Base-by-base conservation (phyloP, 2,329 filamentous ascomycete genomes). In the Ophiostoma ips region DNA sequence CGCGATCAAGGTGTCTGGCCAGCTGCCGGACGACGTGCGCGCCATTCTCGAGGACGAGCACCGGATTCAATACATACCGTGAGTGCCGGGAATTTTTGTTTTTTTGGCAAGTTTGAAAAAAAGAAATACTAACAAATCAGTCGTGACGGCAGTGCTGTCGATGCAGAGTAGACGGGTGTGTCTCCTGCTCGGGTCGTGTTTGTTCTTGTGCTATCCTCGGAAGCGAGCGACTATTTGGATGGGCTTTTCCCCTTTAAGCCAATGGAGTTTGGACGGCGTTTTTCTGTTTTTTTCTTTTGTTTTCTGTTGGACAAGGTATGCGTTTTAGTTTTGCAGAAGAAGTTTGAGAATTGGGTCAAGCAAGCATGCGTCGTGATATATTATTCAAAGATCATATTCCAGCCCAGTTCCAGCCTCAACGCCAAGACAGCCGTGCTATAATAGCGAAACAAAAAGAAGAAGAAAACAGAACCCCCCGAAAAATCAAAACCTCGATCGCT, bases 1-100 rank as follows among this genome's bases (percentile, higher is more conserved):
- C 68, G 92, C 92, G 16, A 85, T 88, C 50, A 95, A 96, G 70
- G 92, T 98, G 21, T 87, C 84, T 31, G 92, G 92, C 16, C 79
- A 86, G 62, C 66, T 84, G 52, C 79, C 81, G 5, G 79, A 83
- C 56, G 81, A 84, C 54, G 71, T 84, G 37, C 68, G 77, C 43
- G 68, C 71, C 19, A 68, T 71, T 41, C 67, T 84, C 51, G 76
- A 81, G 61, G 77, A 82, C 51, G 78, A 83, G 60, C 75, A 75
- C 54, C 69, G 78, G 59, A 69, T 81, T 64, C 71, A 73, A 62
- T 82, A 83, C 57, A 81, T 83, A 55, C 80, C 81, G 74, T 82
- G 64, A 59, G 76, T 73, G 7, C 11, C 34, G 5, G 6, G 30
- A 2, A 10, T 33, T 43, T 21, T 15, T 18, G 19, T 9, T 41